Evolutionary conservation across 306 rosid species (phyloP).

Genomic region (Acacia confusa): DNA sequence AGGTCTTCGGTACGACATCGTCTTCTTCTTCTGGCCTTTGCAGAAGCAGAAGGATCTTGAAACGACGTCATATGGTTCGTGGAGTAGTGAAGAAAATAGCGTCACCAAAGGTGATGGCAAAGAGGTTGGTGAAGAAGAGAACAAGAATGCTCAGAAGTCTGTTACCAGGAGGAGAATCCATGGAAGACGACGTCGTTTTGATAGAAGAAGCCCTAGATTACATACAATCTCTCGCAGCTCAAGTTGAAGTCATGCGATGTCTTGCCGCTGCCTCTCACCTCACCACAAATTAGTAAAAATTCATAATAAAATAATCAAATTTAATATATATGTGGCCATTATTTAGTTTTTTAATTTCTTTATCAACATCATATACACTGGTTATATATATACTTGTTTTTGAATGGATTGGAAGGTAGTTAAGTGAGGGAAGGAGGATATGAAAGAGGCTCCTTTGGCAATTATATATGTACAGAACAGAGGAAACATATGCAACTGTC

Average conservation of each 20-base stretch:
- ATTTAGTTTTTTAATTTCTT: not conserved
- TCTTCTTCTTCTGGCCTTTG: not conserved
- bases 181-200: constrained; percentile 64
- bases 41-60: constrained; percentile 36
- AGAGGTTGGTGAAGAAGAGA: constrained; percentile 55
- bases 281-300: constrained; percentile 32
- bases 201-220: constrained; percentile 92
- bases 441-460: constrained; percentile 33
- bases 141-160: constrained; percentile 53
- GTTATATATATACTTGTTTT: not conserved
- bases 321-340: not conserved
- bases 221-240: constrained; percentile 59
- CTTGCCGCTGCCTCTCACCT: constrained; percentile 48
- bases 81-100: constrained; percentile 10
- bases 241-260: constrained; percentile 80
- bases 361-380: constrained; percentile 16
- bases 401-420: constrained; percentile 22
- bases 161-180: constrained; percentile 75
- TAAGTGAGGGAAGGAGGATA: constrained; percentile 28
- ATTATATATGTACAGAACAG: constrained; percentile 62
- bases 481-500: constrained; percentile 40
- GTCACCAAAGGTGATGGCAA: constrained; percentile 32
- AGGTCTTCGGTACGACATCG: not conserved
- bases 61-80: constrained; percentile 40
- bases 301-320: not conserved